phyloP scores from a whole-genome alignment of 2,329 filamentous ascomycete genomes.

The Metarhizium album region DNA sequence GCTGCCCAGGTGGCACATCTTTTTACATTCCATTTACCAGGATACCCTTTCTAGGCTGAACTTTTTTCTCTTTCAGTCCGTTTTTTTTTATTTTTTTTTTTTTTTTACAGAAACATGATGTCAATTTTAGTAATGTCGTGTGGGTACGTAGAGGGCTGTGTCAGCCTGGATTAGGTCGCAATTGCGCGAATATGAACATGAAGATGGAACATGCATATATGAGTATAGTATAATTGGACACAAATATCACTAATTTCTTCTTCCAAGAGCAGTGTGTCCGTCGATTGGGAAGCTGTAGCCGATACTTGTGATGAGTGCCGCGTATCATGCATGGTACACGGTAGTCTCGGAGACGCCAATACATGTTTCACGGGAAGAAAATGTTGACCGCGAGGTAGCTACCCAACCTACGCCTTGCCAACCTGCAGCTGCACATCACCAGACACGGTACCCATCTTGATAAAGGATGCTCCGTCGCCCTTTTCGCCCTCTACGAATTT shows the following conservation, averaged over 20 bases:
- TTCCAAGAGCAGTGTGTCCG: too few species aligned
- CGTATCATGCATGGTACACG: too few species aligned
- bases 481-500: conserved; percentile 27
- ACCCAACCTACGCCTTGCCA: conserved; percentile 9
- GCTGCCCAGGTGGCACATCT: background rate
- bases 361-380: too few species aligned
- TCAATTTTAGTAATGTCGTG: background rate
- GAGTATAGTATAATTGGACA: background rate
- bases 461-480: conserved; percentile 26
- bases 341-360: too few species aligned
- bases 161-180: background rate
- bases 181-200: background rate
- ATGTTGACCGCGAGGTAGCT: too few species aligned
- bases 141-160: conserved; percentile 6
- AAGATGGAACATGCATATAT: background rate
- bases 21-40: background rate
- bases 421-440: conserved; percentile 19
- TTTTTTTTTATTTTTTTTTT: background rate
- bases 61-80: conserved; percentile 2
- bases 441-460: conserved; percentile 21
- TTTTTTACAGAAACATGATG: too few species aligned
- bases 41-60: conserved; percentile 10
- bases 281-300: too few species aligned
- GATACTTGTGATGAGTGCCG: too few species aligned
- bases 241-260: background rate